Percentiles rank a stretch among this genome's conserved stretches.
phyloP scores from a whole-genome alignment of 176 grass and related monocot species.

The Eremochloa ophiuroides region DNA sequence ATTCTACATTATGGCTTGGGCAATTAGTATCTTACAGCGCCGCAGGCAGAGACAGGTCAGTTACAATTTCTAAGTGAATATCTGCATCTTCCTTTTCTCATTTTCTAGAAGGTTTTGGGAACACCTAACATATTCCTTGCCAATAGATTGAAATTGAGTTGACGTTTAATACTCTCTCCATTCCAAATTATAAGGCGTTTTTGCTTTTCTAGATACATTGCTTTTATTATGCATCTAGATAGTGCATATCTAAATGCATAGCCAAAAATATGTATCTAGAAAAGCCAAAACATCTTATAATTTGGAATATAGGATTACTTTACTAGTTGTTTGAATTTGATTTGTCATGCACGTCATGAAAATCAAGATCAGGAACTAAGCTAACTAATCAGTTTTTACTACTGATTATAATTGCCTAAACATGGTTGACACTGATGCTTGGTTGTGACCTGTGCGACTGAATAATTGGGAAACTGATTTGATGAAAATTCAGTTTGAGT shows the following conservation, averaged over 20 bases:
- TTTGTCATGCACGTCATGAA: not conserved
- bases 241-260: no score
- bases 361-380: not conserved
- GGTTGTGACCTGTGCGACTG: not conserved
- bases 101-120: not conserved
- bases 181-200: not conserved
- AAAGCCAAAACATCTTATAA: not conserved
- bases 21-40: slow-evolving; percentile 78
- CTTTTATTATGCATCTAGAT: no score
- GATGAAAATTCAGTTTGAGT: not conserved
- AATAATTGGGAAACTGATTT: not conserved
- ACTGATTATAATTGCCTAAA: not conserved
- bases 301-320: not conserved
- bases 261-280: no score
- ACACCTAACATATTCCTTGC: not conserved
- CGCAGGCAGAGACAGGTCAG: slow-evolving; percentile 79
- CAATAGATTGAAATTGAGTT: not conserved
- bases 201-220: no score
- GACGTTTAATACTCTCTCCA: not conserved
- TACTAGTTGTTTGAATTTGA: not conserved
- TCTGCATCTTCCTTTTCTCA: slow-evolving; percentile 6
- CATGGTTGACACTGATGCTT: not conserved
- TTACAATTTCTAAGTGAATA: not conserved
- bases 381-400: not conserved
- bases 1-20: slow-evolving; percentile 95